Evolutionary conservation across 2,329 filamentous ascomycete genomes (phyloP), one percentile per base, ranked within the genome.

Genomic region (Onygenales sp.): DNA sequence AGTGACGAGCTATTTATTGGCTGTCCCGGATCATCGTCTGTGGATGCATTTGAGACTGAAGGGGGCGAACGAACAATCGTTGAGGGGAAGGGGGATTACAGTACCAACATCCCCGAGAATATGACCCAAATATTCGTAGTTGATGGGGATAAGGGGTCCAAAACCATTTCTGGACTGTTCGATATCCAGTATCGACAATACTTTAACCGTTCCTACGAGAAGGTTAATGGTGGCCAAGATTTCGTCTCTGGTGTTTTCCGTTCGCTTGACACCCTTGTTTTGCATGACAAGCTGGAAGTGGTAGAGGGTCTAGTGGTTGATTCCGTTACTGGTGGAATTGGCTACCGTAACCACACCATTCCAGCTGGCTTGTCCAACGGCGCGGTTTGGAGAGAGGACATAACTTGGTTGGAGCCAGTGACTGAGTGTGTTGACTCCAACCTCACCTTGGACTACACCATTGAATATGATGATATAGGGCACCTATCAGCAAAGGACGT

Each of bases 341-440:
- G 71, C 1, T 71, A 76, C 10, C 64, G 74, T n/a, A 76, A 76
- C 58, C 73, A 75, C 55, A 73, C 67, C 1, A 50, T 68, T 0
- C 74, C 74, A 6, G 27, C 53, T 2, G 60, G 58, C 1, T 54
- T 65, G 3, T 11, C 54, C 0, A 60, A 60, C 35, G 72, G 71
- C 0, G 68, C 62, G 11, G 63, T 58, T 0, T 75, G 72, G 72
- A 57, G 61, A 1, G 73, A 76, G 52, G 69, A 75, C 52, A 41
- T 76, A 3, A 64, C 75, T 0, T 76, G 73, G 54, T 58, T 75
- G 6, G 67, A 72, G 52, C 71, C 73, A 1, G 65, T 70, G 5
- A 66, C 69, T 0, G 61, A 60, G 2, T 77, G 74, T 54, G 72
- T 74, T 6, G 60, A 72, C 53, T 69, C 65, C 1, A 75, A 75